These are phyloP conservation scores for Gynandropsis gynandra DNA, from an alignment of 345 rosid species.

Conservation along the genomic window DNA sequence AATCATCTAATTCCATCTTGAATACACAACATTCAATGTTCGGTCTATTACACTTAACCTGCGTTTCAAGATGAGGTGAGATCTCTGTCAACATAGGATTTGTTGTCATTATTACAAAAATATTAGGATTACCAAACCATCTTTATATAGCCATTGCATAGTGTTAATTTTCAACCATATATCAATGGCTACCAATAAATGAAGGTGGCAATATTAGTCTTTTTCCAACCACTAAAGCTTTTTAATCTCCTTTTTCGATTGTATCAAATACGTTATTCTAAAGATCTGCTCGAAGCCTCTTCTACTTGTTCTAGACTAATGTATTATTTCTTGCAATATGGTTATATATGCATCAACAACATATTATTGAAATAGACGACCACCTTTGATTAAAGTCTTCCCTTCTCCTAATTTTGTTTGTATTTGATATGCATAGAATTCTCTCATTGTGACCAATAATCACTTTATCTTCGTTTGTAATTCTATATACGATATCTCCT, in stretches of 20 bases:
- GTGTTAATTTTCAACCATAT: slow-evolving; percentile 5
- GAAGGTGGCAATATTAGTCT: not conserved
- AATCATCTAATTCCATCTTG: not conserved
- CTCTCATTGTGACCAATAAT: not conserved
- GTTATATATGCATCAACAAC: slow-evolving; percentile 5
- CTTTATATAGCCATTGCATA: slow-evolving; percentile 11
- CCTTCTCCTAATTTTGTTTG: not conserved
- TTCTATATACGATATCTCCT: not conserved
- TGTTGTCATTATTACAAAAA: not conserved
- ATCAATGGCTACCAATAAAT: not conserved
- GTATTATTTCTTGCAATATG: not conserved
- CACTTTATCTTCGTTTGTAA: not conserved
- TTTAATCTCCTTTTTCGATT: not conserved
- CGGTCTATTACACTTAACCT: not conserved
- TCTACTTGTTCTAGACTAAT: not conserved
- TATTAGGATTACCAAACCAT: not conserved
- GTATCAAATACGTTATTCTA: slow-evolving; percentile 12
- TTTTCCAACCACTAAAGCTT: not conserved
- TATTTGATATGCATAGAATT: not conserved
- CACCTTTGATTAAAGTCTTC: not conserved
- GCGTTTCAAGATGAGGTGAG: not conserved
- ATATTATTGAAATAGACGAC: not conserved
- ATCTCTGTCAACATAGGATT: not conserved
- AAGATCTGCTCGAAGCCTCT: not conserved
- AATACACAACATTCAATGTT: not conserved